Percentiles rank a stretch among this genome's conserved stretches.
These are phyloP conservation scores for Crithidia mellificae DNA, from an alignment of 208 protist species.

Conservation along the genomic window DNA sequence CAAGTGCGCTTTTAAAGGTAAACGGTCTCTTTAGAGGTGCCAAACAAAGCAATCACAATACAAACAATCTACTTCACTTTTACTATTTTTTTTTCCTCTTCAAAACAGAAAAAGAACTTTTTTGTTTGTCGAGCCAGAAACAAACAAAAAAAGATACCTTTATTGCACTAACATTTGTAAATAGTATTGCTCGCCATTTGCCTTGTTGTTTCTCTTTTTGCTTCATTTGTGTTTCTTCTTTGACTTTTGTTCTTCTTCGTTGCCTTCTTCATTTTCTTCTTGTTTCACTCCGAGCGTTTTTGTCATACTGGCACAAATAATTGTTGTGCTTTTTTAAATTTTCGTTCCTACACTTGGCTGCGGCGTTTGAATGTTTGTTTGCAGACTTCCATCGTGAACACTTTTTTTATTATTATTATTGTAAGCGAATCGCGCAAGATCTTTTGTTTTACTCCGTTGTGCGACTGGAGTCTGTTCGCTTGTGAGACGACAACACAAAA, in stretches of 20 bases:
- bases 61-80: not conserved
- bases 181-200: slow-evolving; percentile 3
- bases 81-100: not conserved
- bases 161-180: not conserved
- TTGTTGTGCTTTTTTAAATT: not conserved
- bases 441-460: too few relatives aligned
- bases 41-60: not conserved
- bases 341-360: not conserved
- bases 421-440: too few relatives aligned
- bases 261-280: not conserved
- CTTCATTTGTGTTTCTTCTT: slow-evolving; percentile 17
- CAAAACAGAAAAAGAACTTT: not conserved
- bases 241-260: not conserved
- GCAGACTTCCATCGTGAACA: too few relatives aligned
- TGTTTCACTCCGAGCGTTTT: not conserved
- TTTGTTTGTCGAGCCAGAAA: not conserved
- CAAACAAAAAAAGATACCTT: not conserved
- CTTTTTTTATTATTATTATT: not conserved
- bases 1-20: too few relatives aligned
- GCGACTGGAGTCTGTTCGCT: too few relatives aligned
- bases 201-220: slow-evolving; percentile 1
- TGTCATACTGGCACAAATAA: not conserved
- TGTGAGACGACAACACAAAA: not conserved
- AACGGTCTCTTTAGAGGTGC: too few relatives aligned
- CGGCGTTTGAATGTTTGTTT: not conserved